Percentiles rank a stretch among this genome's conserved stretches.
These are phyloP conservation scores for Geotrichum europaeum DNA, from an alignment of 1,139 yeast genomes.

Conservation along the genomic window DNA sequence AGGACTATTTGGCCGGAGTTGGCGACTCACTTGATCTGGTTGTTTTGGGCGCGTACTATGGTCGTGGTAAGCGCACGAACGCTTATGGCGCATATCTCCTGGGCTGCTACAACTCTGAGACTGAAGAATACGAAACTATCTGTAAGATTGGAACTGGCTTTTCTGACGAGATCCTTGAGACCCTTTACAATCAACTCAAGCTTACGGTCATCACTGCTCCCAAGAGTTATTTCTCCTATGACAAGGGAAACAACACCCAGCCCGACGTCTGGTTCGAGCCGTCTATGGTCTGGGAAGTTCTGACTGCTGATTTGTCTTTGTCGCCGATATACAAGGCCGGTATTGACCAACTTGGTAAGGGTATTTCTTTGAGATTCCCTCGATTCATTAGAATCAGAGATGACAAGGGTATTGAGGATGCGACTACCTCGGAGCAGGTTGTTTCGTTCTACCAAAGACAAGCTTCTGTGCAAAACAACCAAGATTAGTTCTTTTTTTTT, in stretches of 20 bases:
- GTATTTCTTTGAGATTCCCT: conserved; percentile 88
- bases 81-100: conserved; percentile 88
- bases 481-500: neutral
- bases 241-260: conserved; percentile 45
- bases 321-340: conserved; percentile 94
- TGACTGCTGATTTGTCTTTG: conserved; percentile 88
- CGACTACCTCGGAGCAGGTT: conserved; percentile 84
- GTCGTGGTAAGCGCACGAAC: conserved; percentile 92
- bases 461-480: conserved; percentile 34
- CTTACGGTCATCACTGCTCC: conserved; percentile 66
- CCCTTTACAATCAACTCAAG: conserved; percentile 53
- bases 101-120: conserved; percentile 83
- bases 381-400: conserved; percentile 80
- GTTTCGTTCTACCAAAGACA: conserved; percentile 84
- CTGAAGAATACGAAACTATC: conserved; percentile 89
- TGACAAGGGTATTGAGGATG: conserved; percentile 83
- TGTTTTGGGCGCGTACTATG: conserved; percentile 90
- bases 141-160: conserved; percentile 98
- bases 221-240: conserved; percentile 65
- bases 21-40: conserved; percentile 94
- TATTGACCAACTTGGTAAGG: conserved; percentile 67
- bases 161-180: conserved; percentile 71
- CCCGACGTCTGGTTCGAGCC: conserved; percentile 99
- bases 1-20: conserved; percentile 77
- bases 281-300: conserved; percentile 74